Conservation (phyloP, 139 green algal genomes). For the Mesotaenium endlicherianum region DNA sequence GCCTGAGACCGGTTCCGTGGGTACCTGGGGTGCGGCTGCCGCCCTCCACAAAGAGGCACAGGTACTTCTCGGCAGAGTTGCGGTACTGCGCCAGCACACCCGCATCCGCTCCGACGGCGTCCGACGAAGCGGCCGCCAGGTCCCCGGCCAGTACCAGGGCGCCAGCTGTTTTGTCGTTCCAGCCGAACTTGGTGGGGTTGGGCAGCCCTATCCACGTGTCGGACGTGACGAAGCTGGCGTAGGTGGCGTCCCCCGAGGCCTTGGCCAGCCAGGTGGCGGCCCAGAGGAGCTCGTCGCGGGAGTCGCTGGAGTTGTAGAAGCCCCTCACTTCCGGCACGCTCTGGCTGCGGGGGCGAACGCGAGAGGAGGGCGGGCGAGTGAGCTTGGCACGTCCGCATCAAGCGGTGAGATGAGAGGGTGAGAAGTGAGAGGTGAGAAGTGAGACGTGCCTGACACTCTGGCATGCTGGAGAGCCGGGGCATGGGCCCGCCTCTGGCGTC, state of each 20-base stretch:
- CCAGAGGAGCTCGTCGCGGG: conserved; percentile 41
- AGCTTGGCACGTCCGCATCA: too few species aligned
- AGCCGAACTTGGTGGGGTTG: conserved; percentile 10
- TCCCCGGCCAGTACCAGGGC: background rate
- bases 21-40: background rate
- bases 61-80: background rate
- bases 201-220: background rate
- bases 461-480: too few species aligned
- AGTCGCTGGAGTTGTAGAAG: conserved; percentile 24
- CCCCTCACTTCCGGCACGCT: conserved; percentile 12
- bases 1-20: background rate
- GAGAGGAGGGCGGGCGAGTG: too few species aligned
- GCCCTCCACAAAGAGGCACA: background rate
- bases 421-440: background rate
- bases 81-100: too few species aligned
- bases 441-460: too few species aligned
- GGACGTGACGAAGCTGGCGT: background rate
- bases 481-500: too few species aligned
- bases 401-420: background rate
- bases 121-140: too few species aligned
- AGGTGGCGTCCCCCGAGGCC: conserved; percentile 16
- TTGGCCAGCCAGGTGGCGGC: conserved; percentile 26
- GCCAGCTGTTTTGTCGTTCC: conserved; percentile 28
- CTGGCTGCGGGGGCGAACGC: background rate
- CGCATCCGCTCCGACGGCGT: too few species aligned